A percentile compares a stretch with the other conserved stretches of the same genome.
These are phyloP conservation scores for Russula sp. DNA, from an alignment of 768 basidiomycete species.

Conservation along the genomic window DNA sequence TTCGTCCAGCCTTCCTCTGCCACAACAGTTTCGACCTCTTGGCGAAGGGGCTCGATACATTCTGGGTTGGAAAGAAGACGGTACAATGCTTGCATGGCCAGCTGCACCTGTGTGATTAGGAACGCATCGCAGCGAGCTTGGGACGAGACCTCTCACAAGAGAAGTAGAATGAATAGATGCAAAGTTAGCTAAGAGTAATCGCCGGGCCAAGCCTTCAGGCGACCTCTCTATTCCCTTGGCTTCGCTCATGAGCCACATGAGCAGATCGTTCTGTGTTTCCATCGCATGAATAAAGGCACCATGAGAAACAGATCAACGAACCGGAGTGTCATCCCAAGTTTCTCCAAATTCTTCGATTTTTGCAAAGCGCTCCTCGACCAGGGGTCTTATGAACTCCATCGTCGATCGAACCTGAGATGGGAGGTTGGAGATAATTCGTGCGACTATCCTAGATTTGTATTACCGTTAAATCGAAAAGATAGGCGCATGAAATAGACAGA, in stretches of 20 bases:
- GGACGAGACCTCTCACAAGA: not conserved
- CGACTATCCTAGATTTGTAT: not conserved
- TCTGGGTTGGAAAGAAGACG: not conserved
- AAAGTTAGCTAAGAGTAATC: not conserved
- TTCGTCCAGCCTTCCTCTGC: not conserved
- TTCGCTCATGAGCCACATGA: not conserved
- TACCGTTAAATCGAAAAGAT: too few species aligned
- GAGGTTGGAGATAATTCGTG: not conserved
- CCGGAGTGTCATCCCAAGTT: not conserved
- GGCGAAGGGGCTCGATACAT: not conserved
- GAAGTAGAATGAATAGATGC: not conserved
- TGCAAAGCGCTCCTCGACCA: not conserved
- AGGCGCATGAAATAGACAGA: not conserved
- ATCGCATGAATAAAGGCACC: not conserved
- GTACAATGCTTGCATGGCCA: not conserved
- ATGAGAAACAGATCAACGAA: not conserved
- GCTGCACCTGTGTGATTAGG: not conserved
- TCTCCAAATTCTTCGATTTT: not conserved
- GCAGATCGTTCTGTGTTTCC: not conserved
- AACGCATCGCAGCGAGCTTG: not conserved
- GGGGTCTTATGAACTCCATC: not conserved
- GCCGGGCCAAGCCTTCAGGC: not conserved
- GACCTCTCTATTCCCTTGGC: not conserved
- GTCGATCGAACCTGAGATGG: not conserved
- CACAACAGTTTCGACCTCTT: not conserved